Evolutionary conservation across 192 early-diverging fungal species (phyloP), one percentile per base, ranked within the genome.

Genomic region (Coemansia sp.): DNA sequence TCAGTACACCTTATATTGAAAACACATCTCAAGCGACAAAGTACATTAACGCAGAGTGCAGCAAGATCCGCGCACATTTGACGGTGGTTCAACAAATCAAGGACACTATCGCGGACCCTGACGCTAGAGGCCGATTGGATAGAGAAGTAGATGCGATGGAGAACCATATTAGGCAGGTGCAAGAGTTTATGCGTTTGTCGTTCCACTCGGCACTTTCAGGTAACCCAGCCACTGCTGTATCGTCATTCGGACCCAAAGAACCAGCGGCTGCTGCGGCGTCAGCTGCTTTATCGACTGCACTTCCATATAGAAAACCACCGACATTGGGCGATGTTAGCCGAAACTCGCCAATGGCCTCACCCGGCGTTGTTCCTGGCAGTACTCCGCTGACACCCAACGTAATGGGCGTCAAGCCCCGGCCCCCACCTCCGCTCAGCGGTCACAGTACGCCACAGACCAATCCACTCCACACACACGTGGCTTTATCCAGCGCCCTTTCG

Each of bases 21-120:
- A 76, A 81, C 63, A 81, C 74, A 23, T 42, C 78, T 0, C 70
- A 70, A 26, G 78, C 78, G 32, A 73, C 78, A 8, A 69, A 74
- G 11, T 81, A 73, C 26, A 81, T 81, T 19, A 81, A 73, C 62
- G 37, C 67, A n/a, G 78, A 76, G 50, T 64, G 64, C 0, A 69
- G 64, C 50, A 81, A 81, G 62, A 73, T 81, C 5, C 69, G 78
- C 9, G 17, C 70, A 14, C 78, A 81, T 13, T 60, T 81, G 64
- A 61, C 70, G 3, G 78, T 76, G 7, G 74, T 76, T 4, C 73
- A 76, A 53, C 70, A 75, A 55, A 66, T 75, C 6, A 67, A 57
- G 40, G 78, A 76, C 13, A 49, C 43, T 0, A 62, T 67, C 30
- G 62, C 63, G 4, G 78, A 75, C 32, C 58, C 66, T n/a, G 78